Percentiles rank a stretch among this genome's conserved stretches.
phyloP scores from a whole-genome alignment of 140 eudicot species.

The Oenanthe javanica region DNA sequence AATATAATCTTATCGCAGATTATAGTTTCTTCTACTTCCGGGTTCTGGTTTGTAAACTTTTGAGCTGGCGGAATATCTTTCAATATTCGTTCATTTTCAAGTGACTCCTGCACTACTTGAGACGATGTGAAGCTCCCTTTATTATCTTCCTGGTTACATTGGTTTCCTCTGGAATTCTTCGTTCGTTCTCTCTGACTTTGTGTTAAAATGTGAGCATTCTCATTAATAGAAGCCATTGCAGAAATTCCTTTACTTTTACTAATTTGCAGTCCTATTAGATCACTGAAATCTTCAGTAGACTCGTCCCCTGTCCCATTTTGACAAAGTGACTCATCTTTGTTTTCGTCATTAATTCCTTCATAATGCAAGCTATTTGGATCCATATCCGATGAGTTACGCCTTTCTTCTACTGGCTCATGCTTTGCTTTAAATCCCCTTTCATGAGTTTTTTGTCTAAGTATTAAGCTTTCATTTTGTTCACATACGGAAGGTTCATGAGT shows the following conservation, averaged over 20 bases:
- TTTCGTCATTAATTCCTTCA: constrained; percentile 15
- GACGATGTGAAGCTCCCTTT: constrained; percentile 15
- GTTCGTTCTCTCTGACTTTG: constrained; percentile 15
- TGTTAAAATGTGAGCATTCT: constrained; percentile 9
- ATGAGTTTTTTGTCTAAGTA: constrained; percentile 5
- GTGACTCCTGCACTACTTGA: constrained; percentile 21
- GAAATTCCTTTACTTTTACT: constrained; percentile 21
- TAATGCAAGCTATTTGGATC: constrained; percentile 16
- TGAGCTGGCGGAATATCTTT: constrained; percentile 20
- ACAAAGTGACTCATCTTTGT: constrained; percentile 12
- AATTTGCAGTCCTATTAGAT: constrained; percentile 9
- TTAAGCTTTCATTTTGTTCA: constrained; percentile 15
- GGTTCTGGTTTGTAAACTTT: constrained; percentile 13
- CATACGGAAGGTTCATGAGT: neutral
- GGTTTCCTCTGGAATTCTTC: constrained; percentile 15
- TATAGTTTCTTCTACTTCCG: constrained; percentile 20
- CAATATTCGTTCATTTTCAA: constrained; percentile 22
- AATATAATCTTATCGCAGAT: constrained; percentile 9
- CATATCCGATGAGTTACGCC: constrained; percentile 12
- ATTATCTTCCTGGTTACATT: constrained; percentile 15
- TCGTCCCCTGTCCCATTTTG: constrained; percentile 12
- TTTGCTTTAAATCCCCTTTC: constrained; percentile 23
- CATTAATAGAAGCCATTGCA: constrained; percentile 13
- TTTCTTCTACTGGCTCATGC: constrained; percentile 25
- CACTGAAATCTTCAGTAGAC: constrained; percentile 20